phyloP scores from a whole-genome alignment of 1,139 yeast species.

The Taphrina deformans region DNA sequence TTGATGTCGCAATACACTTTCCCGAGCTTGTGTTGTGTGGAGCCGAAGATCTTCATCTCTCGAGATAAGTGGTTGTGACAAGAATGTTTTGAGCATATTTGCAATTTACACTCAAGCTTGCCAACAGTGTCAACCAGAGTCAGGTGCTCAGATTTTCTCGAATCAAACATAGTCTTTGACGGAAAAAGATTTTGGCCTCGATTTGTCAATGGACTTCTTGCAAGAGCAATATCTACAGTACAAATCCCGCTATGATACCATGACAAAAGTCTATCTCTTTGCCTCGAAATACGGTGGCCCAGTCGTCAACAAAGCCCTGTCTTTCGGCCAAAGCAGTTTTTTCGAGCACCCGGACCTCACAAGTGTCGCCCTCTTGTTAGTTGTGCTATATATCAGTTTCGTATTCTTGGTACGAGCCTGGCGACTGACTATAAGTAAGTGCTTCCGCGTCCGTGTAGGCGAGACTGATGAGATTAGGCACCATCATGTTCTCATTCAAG shows the following conservation, averaged over 20 bases:
- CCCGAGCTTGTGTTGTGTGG: too few species aligned
- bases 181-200: too few species aligned
- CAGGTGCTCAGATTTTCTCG: too few species aligned
- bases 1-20: too few species aligned
- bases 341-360: slow-evolving; percentile 21
- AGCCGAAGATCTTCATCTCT: too few species aligned
- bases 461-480: slow-evolving; percentile 2
- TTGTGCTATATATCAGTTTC: slow-evolving; percentile 24
- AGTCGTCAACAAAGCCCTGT: neutral
- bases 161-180: too few species aligned
- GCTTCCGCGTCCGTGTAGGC: neutral
- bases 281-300: neutral
- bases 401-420: slow-evolving; percentile 21
- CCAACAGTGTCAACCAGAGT: too few species aligned
- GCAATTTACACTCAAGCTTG: too few species aligned
- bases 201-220: slow-evolving; percentile 12
- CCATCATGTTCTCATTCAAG: slow-evolving; percentile 15
- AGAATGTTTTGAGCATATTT: too few species aligned
- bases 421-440: slow-evolving; percentile 9
- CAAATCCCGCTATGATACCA: neutral
- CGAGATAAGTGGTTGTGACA: too few species aligned
- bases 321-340: neutral
- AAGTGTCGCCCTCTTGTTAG: slow-evolving; percentile 17
- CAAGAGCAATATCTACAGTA: neutral
- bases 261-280: neutral